Conservation (phyloP, 257 asterid species). For the Lycium barbarum region DNA sequence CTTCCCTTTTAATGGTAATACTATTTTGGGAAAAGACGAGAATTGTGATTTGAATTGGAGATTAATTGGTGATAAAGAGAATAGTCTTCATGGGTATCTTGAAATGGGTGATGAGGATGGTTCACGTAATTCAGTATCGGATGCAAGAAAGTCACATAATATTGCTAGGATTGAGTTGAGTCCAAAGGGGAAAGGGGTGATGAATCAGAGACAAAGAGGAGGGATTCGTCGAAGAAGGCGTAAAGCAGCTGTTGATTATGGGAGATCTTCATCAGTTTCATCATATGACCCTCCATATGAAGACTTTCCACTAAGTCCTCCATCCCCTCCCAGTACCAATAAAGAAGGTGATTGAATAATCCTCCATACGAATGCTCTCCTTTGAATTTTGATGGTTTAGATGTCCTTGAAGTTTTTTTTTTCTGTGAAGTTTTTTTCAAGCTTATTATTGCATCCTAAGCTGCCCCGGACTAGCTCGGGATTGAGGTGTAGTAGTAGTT, state of each 20-base stretch:
- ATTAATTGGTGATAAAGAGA: conserved; percentile 40
- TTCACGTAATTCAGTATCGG: conserved; percentile 64
- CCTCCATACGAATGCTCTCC: conserved; percentile 43
- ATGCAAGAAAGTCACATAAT: conserved; percentile 46
- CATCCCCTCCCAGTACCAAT: conserved; percentile 40
- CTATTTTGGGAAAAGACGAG: conserved; percentile 35
- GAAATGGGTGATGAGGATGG: conserved; percentile 63
- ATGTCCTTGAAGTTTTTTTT: conserved; percentile 24
- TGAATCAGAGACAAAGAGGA: conserved; percentile 54
- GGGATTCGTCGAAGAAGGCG: conserved; percentile 49
- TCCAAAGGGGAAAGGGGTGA: conserved; percentile 64
- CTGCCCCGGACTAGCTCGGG: neutral
- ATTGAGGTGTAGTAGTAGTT: neutral
- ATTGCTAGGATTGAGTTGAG: conserved; percentile 33
- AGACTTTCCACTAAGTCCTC: conserved; percentile 37
- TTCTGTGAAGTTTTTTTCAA: neutral
- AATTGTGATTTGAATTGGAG: conserved; percentile 36
- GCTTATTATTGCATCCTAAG: conserved; percentile 23
- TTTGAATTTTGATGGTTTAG: conserved; percentile 51
- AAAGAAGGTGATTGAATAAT: conserved; percentile 39
- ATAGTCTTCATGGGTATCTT: conserved; percentile 45
- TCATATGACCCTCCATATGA: conserved; percentile 49
- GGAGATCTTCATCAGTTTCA: conserved; percentile 48
- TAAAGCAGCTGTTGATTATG: conserved; percentile 43
- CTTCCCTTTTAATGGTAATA: conserved; percentile 62